Conservation (phyloP, 2,329 filamentous ascomycete genomes). For the Penicillium glabrum region DNA sequence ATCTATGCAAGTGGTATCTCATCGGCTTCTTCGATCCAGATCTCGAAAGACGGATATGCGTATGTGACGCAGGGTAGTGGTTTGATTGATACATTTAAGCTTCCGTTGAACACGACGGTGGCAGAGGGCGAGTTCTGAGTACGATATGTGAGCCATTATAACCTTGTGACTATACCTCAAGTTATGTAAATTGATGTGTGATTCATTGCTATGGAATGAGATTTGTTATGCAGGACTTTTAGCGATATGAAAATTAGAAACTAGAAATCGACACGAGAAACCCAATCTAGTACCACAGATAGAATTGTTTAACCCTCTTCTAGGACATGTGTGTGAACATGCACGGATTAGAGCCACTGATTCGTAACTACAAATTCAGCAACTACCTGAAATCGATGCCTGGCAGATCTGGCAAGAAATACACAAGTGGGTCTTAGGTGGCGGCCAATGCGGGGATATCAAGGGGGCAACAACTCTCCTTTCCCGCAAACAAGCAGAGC, state of each 20-base stretch:
- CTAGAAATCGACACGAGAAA: too few relatives aligned
- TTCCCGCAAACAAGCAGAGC: background rate
- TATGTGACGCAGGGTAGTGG: background rate
- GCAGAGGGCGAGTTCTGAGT: background rate
- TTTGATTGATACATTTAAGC: background rate
- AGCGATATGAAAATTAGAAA: too few relatives aligned
- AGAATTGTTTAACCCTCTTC: too few relatives aligned
- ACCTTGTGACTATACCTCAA: background rate
- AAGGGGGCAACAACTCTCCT: background rate
- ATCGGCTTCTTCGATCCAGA: constrained; percentile 7
- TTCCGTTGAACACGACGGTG: background rate
- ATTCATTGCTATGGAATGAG: too few relatives aligned
- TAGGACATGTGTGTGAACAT: too few relatives aligned
- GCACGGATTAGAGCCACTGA: too few relatives aligned
- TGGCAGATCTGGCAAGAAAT: too few relatives aligned
- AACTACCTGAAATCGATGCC: too few relatives aligned
- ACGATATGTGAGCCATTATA: background rate
- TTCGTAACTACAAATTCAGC: background rate
- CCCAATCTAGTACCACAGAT: too few relatives aligned
- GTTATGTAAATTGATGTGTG: background rate
- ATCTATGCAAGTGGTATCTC: constrained; percentile 5
- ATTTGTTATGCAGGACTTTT: too few relatives aligned
- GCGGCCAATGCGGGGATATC: constrained; percentile 2
- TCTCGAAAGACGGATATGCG: background rate
- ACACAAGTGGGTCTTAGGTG: background rate